Base-by-base conservation (phyloP, 2,329 filamentous ascomycete species). In the Ascocoryne sarcoides region DNA sequence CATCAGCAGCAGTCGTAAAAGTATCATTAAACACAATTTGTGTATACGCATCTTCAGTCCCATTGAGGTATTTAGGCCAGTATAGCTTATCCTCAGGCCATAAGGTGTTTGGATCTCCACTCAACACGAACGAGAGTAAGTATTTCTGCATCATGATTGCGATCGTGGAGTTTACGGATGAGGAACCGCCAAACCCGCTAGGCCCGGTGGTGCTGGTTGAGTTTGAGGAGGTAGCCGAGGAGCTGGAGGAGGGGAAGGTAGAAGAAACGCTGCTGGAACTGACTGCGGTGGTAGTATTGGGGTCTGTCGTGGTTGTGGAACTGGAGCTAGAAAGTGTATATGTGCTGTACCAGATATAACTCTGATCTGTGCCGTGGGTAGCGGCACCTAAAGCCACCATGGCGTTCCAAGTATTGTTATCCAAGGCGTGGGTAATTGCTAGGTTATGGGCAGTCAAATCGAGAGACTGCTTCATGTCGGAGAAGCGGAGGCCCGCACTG, bases 391-490 rank as follows among this genome's bases (percentile, higher is more conserved):
- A 45, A 10, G 52, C 54, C 16, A 62, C 56, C 50, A 55, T 48
- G 1, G 56, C 59, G 42, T 63, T 63, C 60, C 59, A 63, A 4
- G 59, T 62, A 30, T 62, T 43, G 49, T 62, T 62, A 5, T 57
- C 47, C 17, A 63, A 39, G 17, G 59, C 60, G 9, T 58, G 51
- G 1, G 60, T 63, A 0, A 62, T 40, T 4, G 59, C 60, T 16
- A 60, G 48, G 45, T 62, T 55, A 33, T 62, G 52, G 3, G 56
- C 57, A 2, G 57, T 60, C 16, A 61, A 43, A 40, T 62, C 57
- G 32, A 62, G 57, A 3, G 51, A 54, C 44, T 63, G 59, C 44
- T 60, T 56, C 48, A 62, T 63, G 36, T 63, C 60, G 5, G 57
- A 41, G 32, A 62, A 62, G 19, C 59, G 53, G 4, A 62, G 52